Conservation (phyloP, 2,329 filamentous ascomycete species). For the Microdochium bolleyi region DNA sequence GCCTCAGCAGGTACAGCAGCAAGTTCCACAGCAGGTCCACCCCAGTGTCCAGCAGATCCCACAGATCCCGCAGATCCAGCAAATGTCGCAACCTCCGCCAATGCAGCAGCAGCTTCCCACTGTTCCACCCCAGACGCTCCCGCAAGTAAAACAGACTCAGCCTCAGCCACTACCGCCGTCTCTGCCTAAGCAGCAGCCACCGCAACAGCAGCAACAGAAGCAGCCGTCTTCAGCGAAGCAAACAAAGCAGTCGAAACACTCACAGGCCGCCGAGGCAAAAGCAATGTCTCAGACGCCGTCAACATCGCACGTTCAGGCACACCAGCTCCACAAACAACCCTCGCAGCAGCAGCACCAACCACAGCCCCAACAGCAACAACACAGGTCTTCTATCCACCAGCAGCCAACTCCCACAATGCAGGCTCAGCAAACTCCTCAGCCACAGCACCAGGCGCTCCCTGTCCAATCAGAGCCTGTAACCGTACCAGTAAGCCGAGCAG, state of each 20-base stretch:
- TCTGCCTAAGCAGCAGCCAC: slow-evolving; percentile 18
- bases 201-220: slow-evolving; percentile 19
- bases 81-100: slow-evolving; percentile 17
- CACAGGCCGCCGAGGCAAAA: not conserved
- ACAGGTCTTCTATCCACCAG: slow-evolving; percentile 18
- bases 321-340: not conserved
- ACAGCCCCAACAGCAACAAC: slow-evolving; percentile 10
- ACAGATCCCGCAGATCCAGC: slow-evolving; percentile 20
- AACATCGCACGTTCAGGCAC: not conserved
- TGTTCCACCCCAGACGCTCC: slow-evolving; percentile 7
- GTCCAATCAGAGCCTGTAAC: slow-evolving; percentile 7
- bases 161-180: slow-evolving; percentile 7
- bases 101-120: slow-evolving; percentile 10
- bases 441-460: slow-evolving; percentile 13
- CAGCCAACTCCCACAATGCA: slow-evolving; percentile 6
- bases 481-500: slow-evolving; percentile 21
- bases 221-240: slow-evolving; percentile 1
- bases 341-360: slow-evolving; percentile 14
- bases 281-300: not conserved
- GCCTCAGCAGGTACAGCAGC: slow-evolving; percentile 19
- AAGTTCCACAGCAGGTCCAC: slow-evolving; percentile 14
- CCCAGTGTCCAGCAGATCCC: slow-evolving; percentile 8
- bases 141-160: slow-evolving; percentile 8
- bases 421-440: slow-evolving; percentile 16
- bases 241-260: not conserved